A percentile compares a stretch with the other conserved stretches of the same genome.
Evolutionary conservation across 352 stramenopile genomes (phyloP).

Genomic region (Pseudoperonospora humuli): DNA sequence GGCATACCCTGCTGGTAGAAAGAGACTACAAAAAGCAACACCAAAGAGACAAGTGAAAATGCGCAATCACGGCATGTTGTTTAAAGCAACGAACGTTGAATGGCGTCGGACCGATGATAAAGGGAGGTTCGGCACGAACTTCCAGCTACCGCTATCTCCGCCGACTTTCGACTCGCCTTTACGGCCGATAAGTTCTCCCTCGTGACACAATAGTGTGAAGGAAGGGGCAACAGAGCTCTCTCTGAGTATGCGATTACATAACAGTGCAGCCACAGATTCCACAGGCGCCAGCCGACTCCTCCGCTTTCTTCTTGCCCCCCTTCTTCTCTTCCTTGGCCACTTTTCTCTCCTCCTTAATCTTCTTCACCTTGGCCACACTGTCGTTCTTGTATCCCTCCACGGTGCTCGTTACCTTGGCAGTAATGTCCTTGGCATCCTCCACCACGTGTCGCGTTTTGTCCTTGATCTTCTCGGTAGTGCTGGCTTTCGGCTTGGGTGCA

Average conservation of each 20-base stretch:
- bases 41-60: slow-evolving; percentile 4
- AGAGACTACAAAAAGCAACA: not conserved
- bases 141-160: slow-evolving; percentile 14
- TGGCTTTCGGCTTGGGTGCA: slow-evolving; percentile 31
- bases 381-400: slow-evolving; percentile 67
- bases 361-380: slow-evolving; percentile 55
- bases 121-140: slow-evolving; percentile 10
- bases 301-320: slow-evolving; percentile 27
- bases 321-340: slow-evolving; percentile 44
- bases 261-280: slow-evolving; percentile 44
- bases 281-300: slow-evolving; percentile 45
- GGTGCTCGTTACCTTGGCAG: slow-evolving; percentile 32
- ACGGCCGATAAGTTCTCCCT: not conserved
- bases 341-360: slow-evolving; percentile 38
- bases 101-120: not conserved
- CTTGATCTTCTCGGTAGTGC: slow-evolving; percentile 31
- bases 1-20: slow-evolving; percentile 27
- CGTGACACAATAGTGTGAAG: not conserved
- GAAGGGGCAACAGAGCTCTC: not conserved
- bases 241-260: slow-evolving; percentile 33
- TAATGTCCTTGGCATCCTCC: slow-evolving; percentile 38
- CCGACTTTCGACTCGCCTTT: not conserved
- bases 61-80: slow-evolving; percentile 23
- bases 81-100: slow-evolving; percentile 21
- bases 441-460: slow-evolving; percentile 34